These are phyloP conservation scores for Ophiostoma triangulosporum DNA, from an alignment of 2,329 filamentous ascomycete genomes.

Conservation along the genomic window DNA sequence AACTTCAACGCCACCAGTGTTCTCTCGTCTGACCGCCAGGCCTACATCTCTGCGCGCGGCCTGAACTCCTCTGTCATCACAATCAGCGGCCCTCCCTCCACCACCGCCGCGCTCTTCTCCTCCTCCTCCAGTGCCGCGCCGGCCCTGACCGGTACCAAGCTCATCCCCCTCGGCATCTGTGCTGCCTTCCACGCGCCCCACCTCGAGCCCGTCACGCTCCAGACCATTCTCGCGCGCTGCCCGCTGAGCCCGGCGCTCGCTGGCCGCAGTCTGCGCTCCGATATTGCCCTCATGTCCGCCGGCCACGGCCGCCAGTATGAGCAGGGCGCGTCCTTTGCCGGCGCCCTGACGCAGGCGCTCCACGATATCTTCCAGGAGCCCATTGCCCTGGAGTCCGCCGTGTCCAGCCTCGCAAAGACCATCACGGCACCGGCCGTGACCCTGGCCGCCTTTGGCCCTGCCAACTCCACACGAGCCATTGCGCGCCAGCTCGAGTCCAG, in stretches of 20 bases:
- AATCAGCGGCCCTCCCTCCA: slow-evolving; percentile 40
- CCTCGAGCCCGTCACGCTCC: slow-evolving; percentile 30
- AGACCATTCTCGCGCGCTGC: slow-evolving; percentile 28
- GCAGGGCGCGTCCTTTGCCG: slow-evolving; percentile 27
- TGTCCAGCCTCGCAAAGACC: slow-evolving; percentile 27
- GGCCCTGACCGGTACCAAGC: slow-evolving; percentile 28
- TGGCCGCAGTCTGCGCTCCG: slow-evolving; percentile 34
- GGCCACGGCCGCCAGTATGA: slow-evolving; percentile 23
- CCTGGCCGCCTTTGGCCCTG: slow-evolving; percentile 36
- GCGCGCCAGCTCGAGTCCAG: slow-evolving; percentile 28
- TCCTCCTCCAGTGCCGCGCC: slow-evolving; percentile 19
- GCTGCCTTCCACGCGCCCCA: slow-evolving; percentile 44
- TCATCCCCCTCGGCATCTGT: slow-evolving; percentile 32
- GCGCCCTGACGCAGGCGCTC: slow-evolving; percentile 21
- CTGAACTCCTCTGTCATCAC: slow-evolving; percentile 33
- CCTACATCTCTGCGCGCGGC: slow-evolving; percentile 36
- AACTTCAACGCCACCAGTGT: slow-evolving; percentile 36
- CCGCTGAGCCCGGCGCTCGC: slow-evolving; percentile 27
- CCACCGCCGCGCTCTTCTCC: slow-evolving; percentile 27
- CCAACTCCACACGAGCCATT: slow-evolving; percentile 33
- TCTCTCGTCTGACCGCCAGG: slow-evolving; percentile 28
- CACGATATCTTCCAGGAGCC: slow-evolving; percentile 37
- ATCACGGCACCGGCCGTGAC: slow-evolving; percentile 27
- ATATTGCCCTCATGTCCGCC: slow-evolving; percentile 34
- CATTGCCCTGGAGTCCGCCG: slow-evolving; percentile 34